These are phyloP conservation scores for Fusarium coffeatum DNA, from an alignment of 2,329 filamentous ascomycete species.

Conservation along the genomic window DNA sequence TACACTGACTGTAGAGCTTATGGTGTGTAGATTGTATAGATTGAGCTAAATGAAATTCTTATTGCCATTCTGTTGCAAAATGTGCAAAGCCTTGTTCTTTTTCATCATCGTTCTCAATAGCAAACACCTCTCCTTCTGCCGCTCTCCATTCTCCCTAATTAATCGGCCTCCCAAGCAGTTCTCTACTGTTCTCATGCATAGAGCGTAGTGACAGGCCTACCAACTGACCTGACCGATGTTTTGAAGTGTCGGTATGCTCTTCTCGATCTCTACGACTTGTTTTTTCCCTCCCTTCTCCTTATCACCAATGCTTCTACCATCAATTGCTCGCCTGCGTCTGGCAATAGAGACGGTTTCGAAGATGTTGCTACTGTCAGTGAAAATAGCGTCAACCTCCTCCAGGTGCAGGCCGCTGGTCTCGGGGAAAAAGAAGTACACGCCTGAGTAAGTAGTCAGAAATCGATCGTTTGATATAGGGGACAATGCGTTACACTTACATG, in stretches of 20 bases:
- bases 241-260: neutral
- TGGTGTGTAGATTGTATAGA: too few relatives aligned
- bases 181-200: too few relatives aligned
- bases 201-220: too few relatives aligned
- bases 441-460: neutral
- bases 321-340: fast-evolving
- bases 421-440: slow-evolving; percentile 8
- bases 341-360: neutral
- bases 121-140: too few relatives aligned
- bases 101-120: too few relatives aligned
- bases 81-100: too few relatives aligned
- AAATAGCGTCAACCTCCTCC: slow-evolving; percentile 10
- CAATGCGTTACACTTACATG: neutral
- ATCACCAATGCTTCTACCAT: fast-evolving
- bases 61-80: too few relatives aligned
- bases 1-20: too few relatives aligned
- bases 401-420: slow-evolving; percentile 3
- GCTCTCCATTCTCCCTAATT: too few relatives aligned
- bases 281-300: neutral
- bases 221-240: neutral
- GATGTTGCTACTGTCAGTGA: neutral
- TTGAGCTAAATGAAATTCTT: too few relatives aligned
- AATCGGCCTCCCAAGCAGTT: too few relatives aligned
- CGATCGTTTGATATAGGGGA: fast-evolving
- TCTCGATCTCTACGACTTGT: neutral